Base-by-base conservation (phyloP, 768 basidiomycete genomes). In the Podaxis sp. region DNA sequence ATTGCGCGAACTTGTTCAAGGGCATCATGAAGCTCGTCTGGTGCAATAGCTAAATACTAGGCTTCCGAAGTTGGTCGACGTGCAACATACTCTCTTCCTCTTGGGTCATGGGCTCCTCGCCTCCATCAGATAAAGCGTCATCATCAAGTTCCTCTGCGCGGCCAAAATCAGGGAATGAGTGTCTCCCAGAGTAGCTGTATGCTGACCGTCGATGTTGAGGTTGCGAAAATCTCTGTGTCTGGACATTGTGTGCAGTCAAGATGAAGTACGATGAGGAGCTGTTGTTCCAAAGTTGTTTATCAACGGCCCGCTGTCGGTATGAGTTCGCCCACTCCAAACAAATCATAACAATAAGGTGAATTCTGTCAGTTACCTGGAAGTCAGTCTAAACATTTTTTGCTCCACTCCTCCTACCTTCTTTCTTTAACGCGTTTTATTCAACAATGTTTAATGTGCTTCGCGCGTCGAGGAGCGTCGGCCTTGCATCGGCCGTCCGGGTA, bases 221-320 rank as follows among this genome's bases (percentile, higher is more conserved):
- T 95, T 95, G 66, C 92, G 83, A 66, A 98, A 82, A 75, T 89
- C 84, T 71, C 95, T 88, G 76, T 99, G 97, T 74, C 97, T 83
- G 4, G 96, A 98, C 95, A 98, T 95, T 63, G 59, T 74, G 57
- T 19, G 46, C n/a, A 12, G 52, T n/a, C 55, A 26, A 22, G 44
- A 44, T 11, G 44, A 13, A 19, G 30, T 33, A 19, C 5, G 42
- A 53, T 40, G 55, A 66, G 64, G 30, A 46, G 59, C 13, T 36
- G 54, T 49, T 46, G 56, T 46, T 55, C 42, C 49, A 36, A 56
- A 64, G 57, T 59, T 48, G 42, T 30, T 42, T 59, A 30, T 52
- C 52, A 52, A 40, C 52, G 54, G 40, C 52, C 40, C 30, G 61
- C 36, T 58, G 42, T 40, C 40, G 40, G 57, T 24, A 19, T 49